Base-by-base conservation (phyloP, 202 grass and related monocot species). In the Schoenoplectus triqueter region DNA sequence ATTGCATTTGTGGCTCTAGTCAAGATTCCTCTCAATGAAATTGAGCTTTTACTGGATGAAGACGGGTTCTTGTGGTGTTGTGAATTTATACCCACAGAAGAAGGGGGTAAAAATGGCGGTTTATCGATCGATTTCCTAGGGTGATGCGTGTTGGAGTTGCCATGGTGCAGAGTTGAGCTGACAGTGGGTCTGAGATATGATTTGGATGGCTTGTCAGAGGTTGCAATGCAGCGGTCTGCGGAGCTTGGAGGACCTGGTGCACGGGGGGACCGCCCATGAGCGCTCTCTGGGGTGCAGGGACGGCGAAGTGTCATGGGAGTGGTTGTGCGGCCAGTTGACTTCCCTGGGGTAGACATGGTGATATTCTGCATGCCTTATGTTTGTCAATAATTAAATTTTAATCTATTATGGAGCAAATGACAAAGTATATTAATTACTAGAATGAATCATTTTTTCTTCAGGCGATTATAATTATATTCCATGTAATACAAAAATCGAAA, bases 151-250 rank as follows among this genome's bases (percentile, higher is more conserved):
- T 70, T 59, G 19, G 57, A 73, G 17, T 64, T 84, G 59, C 84
- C 85, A 87, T 82, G 87, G 87, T 92, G 93, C 75, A 91, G 31
- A 59, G 83, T 71, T 69, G 93, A 93, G 84, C 91, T 96, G 47
- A 96, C 91, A 66, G 93, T 96, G 15, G 89, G 91, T 31, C 89
- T 84, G 77, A 92, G 89, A 85, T 91, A 96, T 15, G 89, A 93
- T 40, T 88, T 88, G 57, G 83, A 6, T 78, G 87, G 87, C 50
- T 88, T 89, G 69, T 95, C 91, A 2, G 86, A 21, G 1, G 77
- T 44, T 31, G 80, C 14, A 21, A 49, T 55, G 0, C 50, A 65
- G 2, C 81, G 81, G 31, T 83, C 81, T 55, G 81, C 65, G 14
- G 81, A 83, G 7, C 66, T 18, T 51, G 81, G 66, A 19, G 66